Percentiles rank a stretch among this genome's conserved stretches.
Evolutionary conservation across 345 rosid genomes (phyloP).

Genomic region (Acer saccharum): DNA sequence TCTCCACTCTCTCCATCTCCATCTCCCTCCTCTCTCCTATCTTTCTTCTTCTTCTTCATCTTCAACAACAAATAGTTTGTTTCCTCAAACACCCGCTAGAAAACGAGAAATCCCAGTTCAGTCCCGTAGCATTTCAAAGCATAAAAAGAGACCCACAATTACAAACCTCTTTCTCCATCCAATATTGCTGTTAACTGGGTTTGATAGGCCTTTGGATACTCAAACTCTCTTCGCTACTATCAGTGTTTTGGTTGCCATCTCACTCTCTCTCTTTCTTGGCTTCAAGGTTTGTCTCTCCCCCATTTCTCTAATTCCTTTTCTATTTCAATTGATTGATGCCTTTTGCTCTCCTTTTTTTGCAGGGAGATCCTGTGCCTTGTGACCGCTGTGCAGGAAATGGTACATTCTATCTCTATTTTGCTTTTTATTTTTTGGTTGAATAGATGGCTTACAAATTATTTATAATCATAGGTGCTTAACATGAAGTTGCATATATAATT

Average conservation of each 20-base stretch:
- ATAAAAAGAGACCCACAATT: slow-evolving; percentile 24
- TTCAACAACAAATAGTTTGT: slow-evolving; percentile 13
- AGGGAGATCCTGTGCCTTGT: slow-evolving; percentile 97
- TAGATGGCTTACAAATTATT: no score
- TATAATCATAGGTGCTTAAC: no score
- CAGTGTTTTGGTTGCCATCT: slow-evolving; percentile 84
- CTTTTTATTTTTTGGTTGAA: no score
- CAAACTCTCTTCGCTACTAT: slow-evolving; percentile 69
- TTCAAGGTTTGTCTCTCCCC: slow-evolving; percentile 50
- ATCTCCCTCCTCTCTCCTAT: slow-evolving; percentile 22
- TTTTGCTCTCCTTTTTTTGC: slow-evolving; percentile 22
- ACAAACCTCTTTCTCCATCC: slow-evolving; percentile 50
- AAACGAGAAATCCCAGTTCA: slow-evolving; percentile 27
- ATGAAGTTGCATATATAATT: neutral
- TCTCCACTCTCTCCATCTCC: slow-evolving; percentile 14
- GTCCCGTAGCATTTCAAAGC: slow-evolving; percentile 27
- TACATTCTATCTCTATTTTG: slow-evolving; percentile 13
- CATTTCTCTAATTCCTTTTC: neutral
- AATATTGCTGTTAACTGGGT: slow-evolving; percentile 43
- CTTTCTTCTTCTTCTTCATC: slow-evolving; percentile 31
- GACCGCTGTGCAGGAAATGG: slow-evolving; percentile 93
- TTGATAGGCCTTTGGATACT: slow-evolving; percentile 68
- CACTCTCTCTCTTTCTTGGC: slow-evolving; percentile 78
- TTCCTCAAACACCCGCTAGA: slow-evolving; percentile 20
- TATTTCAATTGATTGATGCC: neutral